Conservation (phyloP, 1,284 basidiomycete genomes). For the Ceratobasidium sp. region DNA sequence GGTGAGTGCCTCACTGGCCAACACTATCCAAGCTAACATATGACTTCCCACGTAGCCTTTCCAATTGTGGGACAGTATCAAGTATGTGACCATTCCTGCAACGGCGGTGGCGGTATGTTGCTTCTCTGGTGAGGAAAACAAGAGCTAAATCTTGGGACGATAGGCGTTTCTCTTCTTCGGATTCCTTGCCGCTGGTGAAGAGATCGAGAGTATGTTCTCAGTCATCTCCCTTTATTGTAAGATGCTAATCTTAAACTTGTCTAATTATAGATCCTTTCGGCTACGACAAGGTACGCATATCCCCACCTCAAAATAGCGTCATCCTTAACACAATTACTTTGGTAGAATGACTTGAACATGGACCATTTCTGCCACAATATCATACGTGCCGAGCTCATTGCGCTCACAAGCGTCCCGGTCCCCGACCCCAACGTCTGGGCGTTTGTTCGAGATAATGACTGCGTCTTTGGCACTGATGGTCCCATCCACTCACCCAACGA, state of each 20-base stretch:
- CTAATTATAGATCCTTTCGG: conserved; percentile 51
- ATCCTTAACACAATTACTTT: neutral
- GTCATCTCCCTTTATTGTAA: conserved; percentile 40
- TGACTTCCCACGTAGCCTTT: conserved; percentile 58
- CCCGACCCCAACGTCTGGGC: conserved; percentile 47
- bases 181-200: conserved; percentile 48
- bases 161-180: conserved; percentile 52
- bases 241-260: conserved; percentile 31
- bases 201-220: conserved; percentile 39
- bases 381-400: conserved; percentile 51
- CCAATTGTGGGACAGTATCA: conserved; percentile 67
- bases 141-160: conserved; percentile 30
- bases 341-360: conserved; percentile 41
- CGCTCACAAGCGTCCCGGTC: conserved; percentile 48
- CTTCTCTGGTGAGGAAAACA: neutral
- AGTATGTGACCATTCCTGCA: conserved; percentile 72
- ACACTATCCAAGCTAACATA: neutral
- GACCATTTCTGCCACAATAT: conserved; percentile 50
- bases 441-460: conserved; percentile 44
- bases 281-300: conserved; percentile 46
- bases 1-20: conserved; percentile 53
- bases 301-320: neutral
- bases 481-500: conserved; percentile 27
- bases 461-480: conserved; percentile 39
- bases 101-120: conserved; percentile 41